Conservation (phyloP, 1,284 basidiomycete genomes). For the Rhodotorula sp. region DNA sequence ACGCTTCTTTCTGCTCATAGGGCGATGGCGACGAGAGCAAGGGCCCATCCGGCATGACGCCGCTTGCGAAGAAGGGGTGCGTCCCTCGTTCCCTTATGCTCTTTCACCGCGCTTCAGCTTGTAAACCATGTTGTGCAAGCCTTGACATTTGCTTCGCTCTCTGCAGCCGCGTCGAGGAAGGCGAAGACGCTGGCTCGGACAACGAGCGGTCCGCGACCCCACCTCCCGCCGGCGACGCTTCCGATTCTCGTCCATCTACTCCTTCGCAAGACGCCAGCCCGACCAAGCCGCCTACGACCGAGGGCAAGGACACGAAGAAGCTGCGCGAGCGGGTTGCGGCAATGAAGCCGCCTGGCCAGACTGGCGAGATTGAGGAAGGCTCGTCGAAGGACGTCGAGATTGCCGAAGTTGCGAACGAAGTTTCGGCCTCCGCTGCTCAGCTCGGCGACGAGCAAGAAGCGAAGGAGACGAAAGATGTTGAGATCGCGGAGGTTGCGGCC, state of each 20-base stretch:
- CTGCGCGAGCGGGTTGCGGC: conserved; percentile 37
- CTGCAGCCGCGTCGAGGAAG: conserved; percentile 15
- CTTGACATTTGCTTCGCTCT: too few relatives aligned
- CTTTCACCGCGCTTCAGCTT: background rate
- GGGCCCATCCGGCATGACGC: conserved; percentile 18
- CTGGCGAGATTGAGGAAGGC: background rate
- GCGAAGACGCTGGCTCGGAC: conserved; percentile 9
- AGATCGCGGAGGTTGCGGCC: conserved; percentile 35
- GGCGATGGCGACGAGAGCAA: conserved; percentile 31
- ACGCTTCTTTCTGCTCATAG: background rate
- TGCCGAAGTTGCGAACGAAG: conserved; percentile 24
- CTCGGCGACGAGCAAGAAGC: conserved; percentile 19
- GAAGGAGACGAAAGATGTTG: conserved; percentile 20
- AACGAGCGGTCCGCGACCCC: conserved; percentile 11
- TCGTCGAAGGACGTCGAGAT: conserved; percentile 21
- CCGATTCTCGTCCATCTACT: conserved; percentile 17
- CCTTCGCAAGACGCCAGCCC: background rate
- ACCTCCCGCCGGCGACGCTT: conserved; percentile 1
- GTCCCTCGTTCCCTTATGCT: background rate
- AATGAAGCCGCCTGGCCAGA: conserved; percentile 26
- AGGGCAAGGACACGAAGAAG: conserved; percentile 36
- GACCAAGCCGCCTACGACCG: background rate
- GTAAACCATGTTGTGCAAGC: too few relatives aligned
- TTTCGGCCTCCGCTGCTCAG: conserved; percentile 19
- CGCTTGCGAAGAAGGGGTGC: conserved; percentile 40